phyloP scores from a whole-genome alignment of 768 basidiomycete genomes.

The Naganishia onofrii region DNA sequence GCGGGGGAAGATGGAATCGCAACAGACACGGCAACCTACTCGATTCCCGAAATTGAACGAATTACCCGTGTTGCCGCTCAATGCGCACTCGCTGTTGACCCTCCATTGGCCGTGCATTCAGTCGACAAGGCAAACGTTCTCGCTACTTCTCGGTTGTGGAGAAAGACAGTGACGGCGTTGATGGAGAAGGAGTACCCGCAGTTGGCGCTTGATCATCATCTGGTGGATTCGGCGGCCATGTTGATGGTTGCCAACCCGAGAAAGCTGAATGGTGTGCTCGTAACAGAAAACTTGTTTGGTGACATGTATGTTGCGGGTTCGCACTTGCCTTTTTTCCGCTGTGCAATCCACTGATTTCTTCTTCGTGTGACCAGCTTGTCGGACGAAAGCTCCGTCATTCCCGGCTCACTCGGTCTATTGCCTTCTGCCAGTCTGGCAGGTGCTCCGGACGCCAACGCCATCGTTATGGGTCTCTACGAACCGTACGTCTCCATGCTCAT shows the following conservation, averaged over 20 bases:
- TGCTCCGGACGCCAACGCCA: slow-evolving; percentile 71
- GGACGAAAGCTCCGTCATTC: slow-evolving; percentile 94
- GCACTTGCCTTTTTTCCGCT: background rate
- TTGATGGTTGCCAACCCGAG: slow-evolving; percentile 81
- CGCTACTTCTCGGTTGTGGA: slow-evolving; percentile 89
- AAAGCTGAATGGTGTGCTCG: slow-evolving; percentile 89
- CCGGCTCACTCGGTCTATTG: slow-evolving; percentile 90
- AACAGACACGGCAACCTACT: slow-evolving; percentile 92
- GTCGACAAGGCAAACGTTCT: slow-evolving; percentile 99
- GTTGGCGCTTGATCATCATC: slow-evolving; percentile 78
- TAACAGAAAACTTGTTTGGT: slow-evolving; percentile 95
- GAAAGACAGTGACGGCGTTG: slow-evolving; percentile 84
- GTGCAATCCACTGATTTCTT: background rate
- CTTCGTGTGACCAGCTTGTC: slow-evolving; percentile 66
- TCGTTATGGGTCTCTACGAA: slow-evolving; percentile 86
- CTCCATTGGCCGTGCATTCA: slow-evolving; percentile 84
- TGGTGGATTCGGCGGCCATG: slow-evolving; percentile 97
- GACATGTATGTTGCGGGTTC: slow-evolving; percentile 75
- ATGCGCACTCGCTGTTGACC: slow-evolving; percentile 76
- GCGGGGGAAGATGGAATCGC: slow-evolving; percentile 67
- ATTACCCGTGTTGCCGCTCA: slow-evolving; percentile 94
- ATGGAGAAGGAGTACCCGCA: slow-evolving; percentile 82
- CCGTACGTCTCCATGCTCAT: slow-evolving; percentile 54
- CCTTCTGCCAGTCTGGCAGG: slow-evolving; percentile 96
- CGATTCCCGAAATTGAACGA: slow-evolving; percentile 81